Evolutionary conservation across 164 flowering plant genomes (phyloP), one percentile per base, ranked within the genome.

Genomic region (Piper betle): DNA sequence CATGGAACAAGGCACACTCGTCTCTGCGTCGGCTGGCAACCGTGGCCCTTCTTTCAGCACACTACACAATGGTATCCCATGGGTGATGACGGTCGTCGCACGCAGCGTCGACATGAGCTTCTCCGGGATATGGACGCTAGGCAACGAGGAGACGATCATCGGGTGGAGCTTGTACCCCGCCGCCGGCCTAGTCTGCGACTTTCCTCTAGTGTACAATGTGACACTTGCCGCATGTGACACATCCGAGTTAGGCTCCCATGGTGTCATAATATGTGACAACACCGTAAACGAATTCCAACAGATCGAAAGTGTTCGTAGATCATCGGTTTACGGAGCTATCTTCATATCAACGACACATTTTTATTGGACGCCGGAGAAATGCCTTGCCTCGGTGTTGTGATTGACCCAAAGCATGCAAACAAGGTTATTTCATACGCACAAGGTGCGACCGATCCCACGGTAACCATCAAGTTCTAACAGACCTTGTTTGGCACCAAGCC

Each of bases 1-100:
- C 0, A 78, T 81, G 75, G 80, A 76, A 61, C 73, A 66, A 16
- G 82, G 83, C 1, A 64, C 81, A 0, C 3, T 77, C 0, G 77
- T 83, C 33, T 76, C 80, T 1, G 61, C 66, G 9, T 68, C 82
- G 0, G 85, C 85, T 0, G 87, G 87, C 37, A 80, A 82, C 43
- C 59, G 7, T 0, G 80, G 84, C 2, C 73, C 74, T 0, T 16
- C 3, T 2, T 25, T 37, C 1, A 40, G 16, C 0, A 72, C 62
- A 5, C 33, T 76, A 18, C 74, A 60, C 57, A 76, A 76, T 59
- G 78, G 79, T 2, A 61, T 48, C 12, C 86, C 84, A 11, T 80
- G 86, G 86, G 66, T 64, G 12, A 15, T 75, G 46, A 73, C 78
- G 0, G 81, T 80, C 0, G 82, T 71, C 0, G 80, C 86, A 0